These are phyloP conservation scores for Cystobasidiaceae sp. DNA, from an alignment of 1,284 basidiomycete genomes.

Conservation along the genomic window DNA sequence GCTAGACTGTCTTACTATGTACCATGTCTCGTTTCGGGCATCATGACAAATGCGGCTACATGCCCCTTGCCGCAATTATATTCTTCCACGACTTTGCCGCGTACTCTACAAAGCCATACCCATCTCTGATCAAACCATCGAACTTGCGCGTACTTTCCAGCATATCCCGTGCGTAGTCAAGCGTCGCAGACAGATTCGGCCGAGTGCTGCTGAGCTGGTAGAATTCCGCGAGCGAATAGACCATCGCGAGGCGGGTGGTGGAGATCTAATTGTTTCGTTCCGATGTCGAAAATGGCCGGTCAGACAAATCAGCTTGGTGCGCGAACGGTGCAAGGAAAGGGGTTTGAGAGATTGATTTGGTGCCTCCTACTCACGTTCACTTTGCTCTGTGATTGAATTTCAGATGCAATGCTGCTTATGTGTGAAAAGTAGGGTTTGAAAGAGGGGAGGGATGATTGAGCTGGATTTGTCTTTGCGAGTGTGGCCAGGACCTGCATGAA, in stretches of 20 bases:
- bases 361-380: background rate
- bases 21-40: background rate
- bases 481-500: conserved; percentile 1
- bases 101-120: conserved; percentile 8
- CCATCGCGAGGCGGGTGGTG: conserved; percentile 18
- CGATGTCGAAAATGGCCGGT: background rate
- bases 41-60: background rate
- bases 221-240: conserved; percentile 25
- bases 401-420: conserved; percentile 7
- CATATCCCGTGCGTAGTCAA: background rate
- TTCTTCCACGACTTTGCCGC: conserved; percentile 9
- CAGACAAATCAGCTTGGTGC: background rate
- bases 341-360: background rate
- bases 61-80: conserved; percentile 13
- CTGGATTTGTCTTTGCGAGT: background rate
- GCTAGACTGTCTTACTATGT: no score
- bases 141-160: conserved; percentile 4
- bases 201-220: conserved; percentile 8
- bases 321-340: background rate
- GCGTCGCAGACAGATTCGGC: conserved; percentile 1
- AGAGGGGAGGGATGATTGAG: background rate
- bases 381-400: background rate
- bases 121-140: conserved; percentile 5
- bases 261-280: conserved; percentile 4
- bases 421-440: conserved; percentile 14